Evolutionary conservation across 495 filamentous ascomycete genomes (phyloP).

Genomic region (Trichocladium antarcticum): DNA sequence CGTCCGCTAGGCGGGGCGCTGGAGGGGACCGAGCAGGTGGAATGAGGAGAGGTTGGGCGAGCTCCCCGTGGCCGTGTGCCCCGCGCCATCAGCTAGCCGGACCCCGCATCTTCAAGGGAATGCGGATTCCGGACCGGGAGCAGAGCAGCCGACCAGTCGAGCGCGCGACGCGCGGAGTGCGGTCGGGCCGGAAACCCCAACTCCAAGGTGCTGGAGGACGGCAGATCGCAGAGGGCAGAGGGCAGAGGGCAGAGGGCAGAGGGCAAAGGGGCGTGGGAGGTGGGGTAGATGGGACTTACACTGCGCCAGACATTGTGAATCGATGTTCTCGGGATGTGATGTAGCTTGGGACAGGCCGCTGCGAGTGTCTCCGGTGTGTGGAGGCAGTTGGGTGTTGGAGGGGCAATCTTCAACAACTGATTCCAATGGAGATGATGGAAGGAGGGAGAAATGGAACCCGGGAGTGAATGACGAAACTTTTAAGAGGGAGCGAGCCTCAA

Average conservation of each 20-base stretch:
- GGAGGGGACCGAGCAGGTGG: slow-evolving; percentile 41
- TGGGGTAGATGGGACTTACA: slow-evolving; percentile 36
- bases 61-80: neutral
- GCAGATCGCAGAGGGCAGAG: slow-evolving; percentile 15
- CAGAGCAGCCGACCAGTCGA: neutral
- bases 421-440: slow-evolving; percentile 18
- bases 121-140: neutral
- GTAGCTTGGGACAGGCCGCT: slow-evolving; percentile 1
- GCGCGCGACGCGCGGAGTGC: slow-evolving; percentile 5
- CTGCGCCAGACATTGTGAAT: slow-evolving; percentile 41
- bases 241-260: too few species aligned
- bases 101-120: neutral
- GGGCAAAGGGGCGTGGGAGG: slow-evolving; percentile 13
- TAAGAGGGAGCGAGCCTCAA: slow-evolving; percentile 14
- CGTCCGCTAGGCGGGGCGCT: slow-evolving; percentile 79
- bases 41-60: slow-evolving; percentile 17
- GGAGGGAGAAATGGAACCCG: slow-evolving; percentile 8
- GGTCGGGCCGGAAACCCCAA: neutral
- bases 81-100: neutral
- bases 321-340: slow-evolving; percentile 1
- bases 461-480: slow-evolving; percentile 28
- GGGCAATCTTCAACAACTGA: slow-evolving; percentile 17
- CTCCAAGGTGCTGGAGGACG: slow-evolving; percentile 6
- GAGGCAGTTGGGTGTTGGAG: slow-evolving; percentile 5
- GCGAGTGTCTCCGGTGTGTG: slow-evolving; percentile 6